Evolutionary conservation across 257 asterid species (phyloP).

Genomic region (Rehmannia glutinosa): DNA sequence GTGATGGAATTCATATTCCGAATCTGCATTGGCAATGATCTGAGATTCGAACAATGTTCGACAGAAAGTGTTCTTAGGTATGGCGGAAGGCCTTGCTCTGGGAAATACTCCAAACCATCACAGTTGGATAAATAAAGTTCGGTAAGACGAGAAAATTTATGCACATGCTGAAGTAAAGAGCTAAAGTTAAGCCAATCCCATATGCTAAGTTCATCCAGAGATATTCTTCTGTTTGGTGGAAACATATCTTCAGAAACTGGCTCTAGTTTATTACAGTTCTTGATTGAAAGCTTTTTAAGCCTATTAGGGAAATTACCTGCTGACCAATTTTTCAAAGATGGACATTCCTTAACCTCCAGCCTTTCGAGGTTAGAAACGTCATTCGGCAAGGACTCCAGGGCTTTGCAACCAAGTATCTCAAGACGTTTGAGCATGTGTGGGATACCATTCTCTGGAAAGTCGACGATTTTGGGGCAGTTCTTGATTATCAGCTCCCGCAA

Average conservation of each 20-base stretch:
- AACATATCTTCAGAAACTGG: slow-evolving; percentile 26
- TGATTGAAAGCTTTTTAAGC: slow-evolving; percentile 28
- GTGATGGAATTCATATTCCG: slow-evolving; percentile 14
- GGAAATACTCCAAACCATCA: slow-evolving; percentile 22
- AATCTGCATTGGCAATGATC: slow-evolving; percentile 18
- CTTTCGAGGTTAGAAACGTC: slow-evolving; percentile 30
- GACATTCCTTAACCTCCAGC: slow-evolving; percentile 36
- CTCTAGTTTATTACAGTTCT: slow-evolving; percentile 26
- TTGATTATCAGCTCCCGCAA: slow-evolving; percentile 31
- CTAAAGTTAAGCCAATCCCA: slow-evolving; percentile 30
- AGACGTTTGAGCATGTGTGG: slow-evolving; percentile 34
- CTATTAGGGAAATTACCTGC: slow-evolving; percentile 20
- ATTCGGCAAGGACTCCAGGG: slow-evolving; percentile 28
- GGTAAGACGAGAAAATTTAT: slow-evolving; percentile 23
- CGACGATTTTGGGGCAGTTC: slow-evolving; percentile 19
- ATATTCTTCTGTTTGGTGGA: slow-evolving; percentile 2
- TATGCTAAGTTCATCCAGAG: slow-evolving; percentile 29
- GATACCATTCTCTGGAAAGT: slow-evolving; percentile 28
- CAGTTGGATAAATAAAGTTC: slow-evolving; percentile 27
- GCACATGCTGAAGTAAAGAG: slow-evolving; percentile 11
- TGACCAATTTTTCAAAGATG: slow-evolving; percentile 27
- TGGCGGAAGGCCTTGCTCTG: slow-evolving; percentile 34
- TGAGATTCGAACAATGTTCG: slow-evolving; percentile 32
- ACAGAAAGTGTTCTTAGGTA: slow-evolving; percentile 28
- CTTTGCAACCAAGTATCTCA: slow-evolving; percentile 34